Base-by-base conservation (phyloP, 31 red algal genomes). In the Bonnemaisonia californica region DNA sequence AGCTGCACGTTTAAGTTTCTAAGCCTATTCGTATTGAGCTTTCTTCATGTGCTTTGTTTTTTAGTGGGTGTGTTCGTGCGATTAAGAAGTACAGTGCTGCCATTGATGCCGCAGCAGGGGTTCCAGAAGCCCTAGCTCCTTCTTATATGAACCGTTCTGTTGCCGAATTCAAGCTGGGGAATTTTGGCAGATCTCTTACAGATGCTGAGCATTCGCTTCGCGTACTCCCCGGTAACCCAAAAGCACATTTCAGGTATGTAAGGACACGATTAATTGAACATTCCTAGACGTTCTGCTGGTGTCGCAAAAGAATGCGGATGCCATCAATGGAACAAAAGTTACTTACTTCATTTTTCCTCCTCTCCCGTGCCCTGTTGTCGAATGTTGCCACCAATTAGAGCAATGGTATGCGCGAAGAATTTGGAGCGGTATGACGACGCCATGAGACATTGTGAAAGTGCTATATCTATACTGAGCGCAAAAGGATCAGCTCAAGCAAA, bases 81-180 rank as follows among this genome's bases (percentile, higher is more conserved):
- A 76, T 90, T 21, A 35, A 75, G 1, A 82, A 66, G 36, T 97
- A 97, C 85, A 80, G 75, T 76, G 32, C 80, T 27, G 95, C 90
- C 8, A 68, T 97, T 22, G 72, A 55, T 33, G 73, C 68, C 2
- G 76, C 76, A 3, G 63, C 28, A 48, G 69, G 76, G 57, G 63
- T 79, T 4, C 69, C 76, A 5, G 76, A 74, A 61, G 87, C 48
- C 21, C 56, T 71, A 19, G 70, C 54, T 27, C 81, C 63, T 51
- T 74, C 59, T 83, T 75, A 69, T 45, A 47, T 81, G 62, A 97
- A 97, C 58, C 86, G 95, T 40, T 90, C 95, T 3, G 76, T 78
- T 45, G 95, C 83, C 9, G 85, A 97, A 47, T 76, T 89, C 37
- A 84, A 82, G 78, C 83, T 94, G 16, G 82, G 72, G 4, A 97